Conservation (phyloP, 164 flowering plant species). For the Cinnamomum micranthum region DNA sequence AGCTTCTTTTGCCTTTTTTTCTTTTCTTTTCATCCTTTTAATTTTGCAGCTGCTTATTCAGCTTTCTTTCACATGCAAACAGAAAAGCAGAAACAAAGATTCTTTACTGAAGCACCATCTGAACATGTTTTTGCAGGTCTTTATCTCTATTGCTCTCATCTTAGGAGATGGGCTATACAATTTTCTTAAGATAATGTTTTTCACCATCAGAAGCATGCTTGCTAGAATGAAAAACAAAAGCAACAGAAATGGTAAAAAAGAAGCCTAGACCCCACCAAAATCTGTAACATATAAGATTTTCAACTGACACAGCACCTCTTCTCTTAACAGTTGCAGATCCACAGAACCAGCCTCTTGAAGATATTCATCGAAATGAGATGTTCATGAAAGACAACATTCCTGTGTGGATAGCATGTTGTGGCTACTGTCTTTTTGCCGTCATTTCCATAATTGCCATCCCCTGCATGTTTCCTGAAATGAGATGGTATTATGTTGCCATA, state of each 20-base stretch:
- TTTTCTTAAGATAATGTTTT: conserved; percentile 45
- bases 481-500: conserved; percentile 77
- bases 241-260: conserved; percentile 29
- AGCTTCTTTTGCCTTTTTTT: no score
- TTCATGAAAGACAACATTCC: conserved; percentile 74
- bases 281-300: not conserved
- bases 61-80: no score
- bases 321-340: conserved; percentile 26
- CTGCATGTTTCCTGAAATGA: conserved; percentile 69
- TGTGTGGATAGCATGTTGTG: conserved; percentile 55
- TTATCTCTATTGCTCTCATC: conserved; percentile 70
- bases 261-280: not conserved
- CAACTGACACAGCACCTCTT: conserved; percentile 8
- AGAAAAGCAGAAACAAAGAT: no score
- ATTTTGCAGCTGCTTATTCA: no score
- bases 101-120: not conserved
- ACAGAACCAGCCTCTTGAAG: conserved; percentile 31
- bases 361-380: conserved; percentile 47
- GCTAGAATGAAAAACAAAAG: not conserved
- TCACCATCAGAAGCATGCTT: conserved; percentile 9
- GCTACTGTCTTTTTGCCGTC: conserved; percentile 52
- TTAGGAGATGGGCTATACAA: conserved; percentile 93
- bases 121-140: conserved; percentile 48
- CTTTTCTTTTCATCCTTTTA: no score
- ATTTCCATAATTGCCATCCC: conserved; percentile 70